Evolutionary conservation across 176 grass and related monocot genomes (phyloP), one percentile per base, ranked within the genome.

Genomic region (Hsuehochloa calcarea): DNA sequence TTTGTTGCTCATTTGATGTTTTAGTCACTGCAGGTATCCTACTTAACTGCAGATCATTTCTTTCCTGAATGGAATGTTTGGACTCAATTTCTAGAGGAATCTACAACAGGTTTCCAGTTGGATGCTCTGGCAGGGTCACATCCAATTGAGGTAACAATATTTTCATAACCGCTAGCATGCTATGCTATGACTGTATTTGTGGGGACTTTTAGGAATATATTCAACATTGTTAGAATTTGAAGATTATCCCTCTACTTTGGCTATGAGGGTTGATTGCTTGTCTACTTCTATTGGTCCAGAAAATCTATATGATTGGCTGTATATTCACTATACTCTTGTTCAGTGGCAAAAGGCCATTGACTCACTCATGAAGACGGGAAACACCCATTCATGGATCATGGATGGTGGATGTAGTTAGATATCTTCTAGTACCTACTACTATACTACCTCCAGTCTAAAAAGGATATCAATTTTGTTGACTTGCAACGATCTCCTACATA

Each of bases 51-150:
- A 80, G 86, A 95, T 69, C 54, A 75, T 43, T 88, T 95, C 34
- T 98, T 98, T 90, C 96, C 96, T 86, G 93, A 95, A 94, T 98
- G 96, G 96, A 98, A 94, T 54, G 66, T 98, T 81, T 98, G 96
- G 96, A 95, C 88, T 39, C 96, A 98, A 74, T 95, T 98, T 85
- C 86, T 98, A 35, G 90, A 91, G 49, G 91, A 95, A 72, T 87
- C 91, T 62, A 93, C 91, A 29, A 87, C n/a, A 68, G 93, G 93
- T 70, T 79, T 95, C 68, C 89, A 82, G 82, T 88, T 95, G 81
- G 96, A 98, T 92, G 91, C 93, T 77, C 91, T 98, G 70, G 87
- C 78, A 80, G 96, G 91, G 74, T 98, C 89, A 78, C 96, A 98
- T 89, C 93, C 96, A 74, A 98, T 98, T 88, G 93, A 98, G 96